phyloP scores from a whole-genome alignment of 371 early-diverging fungal species.

The Mortierella sp. region DNA sequence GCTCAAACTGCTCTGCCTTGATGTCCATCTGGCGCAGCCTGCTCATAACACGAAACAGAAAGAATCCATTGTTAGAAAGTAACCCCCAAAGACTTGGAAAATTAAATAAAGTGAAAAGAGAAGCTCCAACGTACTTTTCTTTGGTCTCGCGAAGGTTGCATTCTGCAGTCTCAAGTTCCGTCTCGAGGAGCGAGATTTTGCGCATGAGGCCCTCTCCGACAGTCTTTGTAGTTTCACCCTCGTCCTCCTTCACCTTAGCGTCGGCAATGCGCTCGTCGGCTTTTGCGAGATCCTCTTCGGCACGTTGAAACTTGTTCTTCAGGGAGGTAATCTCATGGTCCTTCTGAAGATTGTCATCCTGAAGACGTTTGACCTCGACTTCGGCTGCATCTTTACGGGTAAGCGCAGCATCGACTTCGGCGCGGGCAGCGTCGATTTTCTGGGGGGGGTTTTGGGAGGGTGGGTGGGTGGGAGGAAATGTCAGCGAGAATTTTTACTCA shows the following conservation, averaged over 20 bases:
- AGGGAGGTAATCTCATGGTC: conserved; percentile 79
- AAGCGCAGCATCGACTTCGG: conserved; percentile 71
- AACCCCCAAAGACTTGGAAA: not conserved
- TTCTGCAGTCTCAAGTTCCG: conserved; percentile 75
- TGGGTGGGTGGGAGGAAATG: not conserved
- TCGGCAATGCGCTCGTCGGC: conserved; percentile 65
- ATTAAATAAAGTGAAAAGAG: not conserved
- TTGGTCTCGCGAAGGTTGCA: conserved; percentile 64
- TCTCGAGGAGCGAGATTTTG: conserved; percentile 70
- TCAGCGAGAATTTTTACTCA: too few species aligned
- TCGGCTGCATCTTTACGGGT: conserved; percentile 74
- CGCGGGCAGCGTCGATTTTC: conserved; percentile 75
- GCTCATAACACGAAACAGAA: conserved; percentile 9
- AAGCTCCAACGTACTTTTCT: conserved; percentile 63
- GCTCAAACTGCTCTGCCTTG: conserved; percentile 79
- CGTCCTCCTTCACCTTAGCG: conserved; percentile 65
- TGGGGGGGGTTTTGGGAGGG: conserved; percentile 21
- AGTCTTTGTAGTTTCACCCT: conserved; percentile 67
- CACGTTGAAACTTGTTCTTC: conserved; percentile 69
- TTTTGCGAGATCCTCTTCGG: conserved; percentile 73
- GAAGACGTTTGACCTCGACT: conserved; percentile 69
- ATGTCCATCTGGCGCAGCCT: conserved; percentile 78
- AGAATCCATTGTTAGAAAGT: not conserved
- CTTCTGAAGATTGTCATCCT: conserved; percentile 69
- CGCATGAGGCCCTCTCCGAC: conserved; percentile 70